These are phyloP conservation scores for Pachysandra terminalis DNA, from an alignment of 164 flowering plant genomes.

Conservation along the genomic window DNA sequence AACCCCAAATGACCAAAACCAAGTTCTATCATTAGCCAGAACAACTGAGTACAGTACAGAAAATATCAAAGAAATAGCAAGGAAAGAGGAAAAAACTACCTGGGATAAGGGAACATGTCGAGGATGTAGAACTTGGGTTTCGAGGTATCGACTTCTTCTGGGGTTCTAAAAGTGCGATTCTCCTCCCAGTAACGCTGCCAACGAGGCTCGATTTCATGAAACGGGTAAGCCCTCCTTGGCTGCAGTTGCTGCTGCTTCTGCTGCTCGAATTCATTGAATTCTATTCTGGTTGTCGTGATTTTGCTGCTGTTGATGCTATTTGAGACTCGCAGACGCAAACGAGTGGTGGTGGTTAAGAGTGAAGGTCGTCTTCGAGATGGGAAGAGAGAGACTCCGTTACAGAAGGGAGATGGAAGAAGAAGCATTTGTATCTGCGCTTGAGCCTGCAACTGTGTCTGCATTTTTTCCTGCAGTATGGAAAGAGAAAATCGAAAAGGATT, in stretches of 20 bases:
- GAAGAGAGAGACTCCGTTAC: slow-evolving; percentile 5
- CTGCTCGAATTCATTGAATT: slow-evolving; percentile 15
- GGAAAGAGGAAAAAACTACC: slow-evolving; percentile 34
- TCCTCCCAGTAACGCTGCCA: slow-evolving; percentile 94
- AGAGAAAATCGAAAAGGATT: neutral
- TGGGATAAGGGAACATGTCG: slow-evolving; percentile 99
- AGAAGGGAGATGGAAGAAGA: slow-evolving; percentile 17
- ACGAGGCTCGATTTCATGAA: slow-evolving; percentile 78
- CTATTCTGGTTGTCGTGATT: neutral
- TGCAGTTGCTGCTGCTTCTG: slow-evolving; percentile 13
- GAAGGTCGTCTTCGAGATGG: slow-evolving; percentile 8
- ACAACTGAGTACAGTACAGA: neutral
- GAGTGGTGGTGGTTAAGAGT: neutral
- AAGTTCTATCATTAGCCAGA: no score
- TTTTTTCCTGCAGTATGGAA: neutral
- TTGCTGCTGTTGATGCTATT: slow-evolving; percentile 13
- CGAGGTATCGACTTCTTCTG: slow-evolving; percentile 77
- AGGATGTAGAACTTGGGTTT: slow-evolving; percentile 95
- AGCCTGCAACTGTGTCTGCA: slow-evolving; percentile 14
- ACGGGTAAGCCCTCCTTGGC: slow-evolving; percentile 74
- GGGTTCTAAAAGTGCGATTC: slow-evolving; percentile 73
- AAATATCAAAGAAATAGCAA: neutral
- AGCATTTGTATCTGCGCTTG: slow-evolving; percentile 14
- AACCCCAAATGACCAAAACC: no score
- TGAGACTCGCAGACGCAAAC: slow-evolving; percentile 8